phyloP scores from a whole-genome alignment of 768 basidiomycete genomes.

The Panus rudis region DNA sequence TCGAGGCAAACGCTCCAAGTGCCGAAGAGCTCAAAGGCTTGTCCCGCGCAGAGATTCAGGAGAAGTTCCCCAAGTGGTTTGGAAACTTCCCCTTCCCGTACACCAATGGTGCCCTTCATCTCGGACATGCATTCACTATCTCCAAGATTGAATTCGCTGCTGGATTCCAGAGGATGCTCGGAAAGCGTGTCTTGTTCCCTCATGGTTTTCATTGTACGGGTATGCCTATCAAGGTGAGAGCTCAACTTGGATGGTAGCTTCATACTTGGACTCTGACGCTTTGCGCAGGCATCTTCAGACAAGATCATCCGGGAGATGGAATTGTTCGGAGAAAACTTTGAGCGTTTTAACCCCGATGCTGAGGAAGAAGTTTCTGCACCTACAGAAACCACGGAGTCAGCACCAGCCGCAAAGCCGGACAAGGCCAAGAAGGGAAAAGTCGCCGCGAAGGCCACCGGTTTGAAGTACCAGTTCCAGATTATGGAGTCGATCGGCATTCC shows the following conservation, averaged over 20 bases:
- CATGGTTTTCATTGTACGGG: constrained; percentile 97
- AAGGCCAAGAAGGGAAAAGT: constrained; percentile 97
- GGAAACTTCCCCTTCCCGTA: constrained; percentile 95
- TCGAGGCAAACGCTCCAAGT: constrained; percentile 80
- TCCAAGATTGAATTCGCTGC: constrained; percentile 97
- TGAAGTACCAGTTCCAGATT: constrained; percentile 98
- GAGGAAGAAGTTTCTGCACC: constrained; percentile 39
- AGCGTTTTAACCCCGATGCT: constrained; percentile 47
- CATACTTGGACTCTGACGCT: not conserved
- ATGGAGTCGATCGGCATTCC: constrained; percentile 92
- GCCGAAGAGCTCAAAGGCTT: constrained; percentile 57
- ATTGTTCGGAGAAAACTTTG: constrained; percentile 88
- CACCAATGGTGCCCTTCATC: constrained; percentile 97
- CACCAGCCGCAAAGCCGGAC: constrained; percentile 34
- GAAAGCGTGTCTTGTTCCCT: constrained; percentile 94
- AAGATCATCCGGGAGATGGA: constrained; percentile 97
- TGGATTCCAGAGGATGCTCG: constrained; percentile 91
- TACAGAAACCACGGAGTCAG: constrained; percentile 32
- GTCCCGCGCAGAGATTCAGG: constrained; percentile 55
- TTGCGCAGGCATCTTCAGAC: constrained; percentile 80
- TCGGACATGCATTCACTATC: constrained; percentile 97
- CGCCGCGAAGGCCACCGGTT: constrained; percentile 85
- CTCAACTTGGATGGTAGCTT: not conserved
- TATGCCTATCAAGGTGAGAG: constrained; percentile 94
- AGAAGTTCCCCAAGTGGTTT: constrained; percentile 92